Conservation (phyloP, 345 rosid genomes). For the Euphorbia lathyris region DNA sequence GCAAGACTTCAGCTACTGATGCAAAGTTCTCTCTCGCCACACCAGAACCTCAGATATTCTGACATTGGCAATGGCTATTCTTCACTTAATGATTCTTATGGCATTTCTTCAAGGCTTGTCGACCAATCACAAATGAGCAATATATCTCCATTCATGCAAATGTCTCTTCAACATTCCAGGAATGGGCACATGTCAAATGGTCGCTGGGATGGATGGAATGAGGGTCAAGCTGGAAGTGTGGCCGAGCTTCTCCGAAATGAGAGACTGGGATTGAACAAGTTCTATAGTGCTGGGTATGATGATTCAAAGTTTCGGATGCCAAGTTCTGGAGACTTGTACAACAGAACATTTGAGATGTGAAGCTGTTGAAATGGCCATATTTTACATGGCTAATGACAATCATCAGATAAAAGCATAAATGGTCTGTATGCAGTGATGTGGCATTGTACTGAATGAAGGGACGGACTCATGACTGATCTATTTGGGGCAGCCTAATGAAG, state of each 20-base stretch:
- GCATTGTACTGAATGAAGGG: constrained; percentile 22
- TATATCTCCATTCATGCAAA: constrained; percentile 44
- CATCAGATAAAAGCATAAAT: constrained; percentile 14
- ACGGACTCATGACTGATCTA: constrained; percentile 26
- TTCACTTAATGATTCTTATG: constrained; percentile 49
- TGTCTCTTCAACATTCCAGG: constrained; percentile 56
- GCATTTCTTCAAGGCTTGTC: constrained; percentile 53
- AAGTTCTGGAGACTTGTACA: constrained; percentile 61
- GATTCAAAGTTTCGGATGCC: constrained; percentile 61
- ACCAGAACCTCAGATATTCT: constrained; percentile 46
- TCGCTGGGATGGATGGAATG: constrained; percentile 76
- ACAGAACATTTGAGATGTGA: constrained; percentile 75
- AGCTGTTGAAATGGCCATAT: constrained; percentile 15
- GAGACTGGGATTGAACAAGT: constrained; percentile 58
- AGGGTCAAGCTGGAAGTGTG: constrained; percentile 60
- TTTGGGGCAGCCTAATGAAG: constrained; percentile 33
- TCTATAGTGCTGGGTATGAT: constrained; percentile 54
- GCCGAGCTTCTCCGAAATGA: constrained; percentile 71
- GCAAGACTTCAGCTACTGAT: constrained; percentile 58
- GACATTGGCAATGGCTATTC: constrained; percentile 53
- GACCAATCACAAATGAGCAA: constrained; percentile 59
- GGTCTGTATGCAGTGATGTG: constrained; percentile 5
- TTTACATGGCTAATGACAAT: constrained; percentile 23
- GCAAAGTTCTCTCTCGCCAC: constrained; percentile 63
- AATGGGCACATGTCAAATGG: constrained; percentile 55